phyloP scores from a whole-genome alignment of 1,284 basidiomycete species.

The Trametes hirsuta region DNA sequence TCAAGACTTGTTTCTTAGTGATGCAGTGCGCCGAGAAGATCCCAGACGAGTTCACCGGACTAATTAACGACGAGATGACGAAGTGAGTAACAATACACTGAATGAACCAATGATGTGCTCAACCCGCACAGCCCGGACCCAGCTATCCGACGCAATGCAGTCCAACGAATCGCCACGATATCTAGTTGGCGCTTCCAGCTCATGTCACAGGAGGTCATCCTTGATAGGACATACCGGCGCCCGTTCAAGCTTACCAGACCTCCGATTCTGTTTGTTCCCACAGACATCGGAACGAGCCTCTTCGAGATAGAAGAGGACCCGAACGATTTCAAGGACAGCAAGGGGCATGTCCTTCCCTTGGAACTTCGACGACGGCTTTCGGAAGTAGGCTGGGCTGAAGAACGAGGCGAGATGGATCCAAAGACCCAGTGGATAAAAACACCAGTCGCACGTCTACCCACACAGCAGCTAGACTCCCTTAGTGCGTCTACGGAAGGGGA shows the following conservation, averaged over 20 bases:
- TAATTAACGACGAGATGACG: conserved; percentile 58
- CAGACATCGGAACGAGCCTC: conserved; percentile 65
- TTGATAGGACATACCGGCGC: conserved; percentile 58
- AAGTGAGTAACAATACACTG: conserved; percentile 43
- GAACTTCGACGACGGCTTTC: conserved; percentile 65
- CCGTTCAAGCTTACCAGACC: conserved; percentile 70
- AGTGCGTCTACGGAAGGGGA: conserved; percentile 35
- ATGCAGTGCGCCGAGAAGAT: conserved; percentile 76
- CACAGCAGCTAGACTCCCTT: conserved; percentile 53
- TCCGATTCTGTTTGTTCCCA: conserved; percentile 68
- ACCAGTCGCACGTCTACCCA: conserved; percentile 65
- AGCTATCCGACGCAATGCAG: conserved; percentile 48
- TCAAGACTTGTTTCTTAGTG: conserved; percentile 63
- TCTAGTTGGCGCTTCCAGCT: conserved; percentile 71
- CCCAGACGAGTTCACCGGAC: conserved; percentile 45
- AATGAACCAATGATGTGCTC: neutral
- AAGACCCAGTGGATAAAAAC: conserved; percentile 60
- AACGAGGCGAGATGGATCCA: conserved; percentile 56
- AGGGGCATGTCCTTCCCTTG: conserved; percentile 50
- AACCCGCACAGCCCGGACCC: conserved; percentile 45
- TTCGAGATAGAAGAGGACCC: conserved; percentile 58
- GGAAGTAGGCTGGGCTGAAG: conserved; percentile 73
- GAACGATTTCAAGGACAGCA: conserved; percentile 50
- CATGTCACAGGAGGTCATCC: conserved; percentile 58
- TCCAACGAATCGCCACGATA: conserved; percentile 56